These are phyloP conservation scores for Trapa incisa DNA, from an alignment of 345 rosid species.

Conservation along the genomic window DNA sequence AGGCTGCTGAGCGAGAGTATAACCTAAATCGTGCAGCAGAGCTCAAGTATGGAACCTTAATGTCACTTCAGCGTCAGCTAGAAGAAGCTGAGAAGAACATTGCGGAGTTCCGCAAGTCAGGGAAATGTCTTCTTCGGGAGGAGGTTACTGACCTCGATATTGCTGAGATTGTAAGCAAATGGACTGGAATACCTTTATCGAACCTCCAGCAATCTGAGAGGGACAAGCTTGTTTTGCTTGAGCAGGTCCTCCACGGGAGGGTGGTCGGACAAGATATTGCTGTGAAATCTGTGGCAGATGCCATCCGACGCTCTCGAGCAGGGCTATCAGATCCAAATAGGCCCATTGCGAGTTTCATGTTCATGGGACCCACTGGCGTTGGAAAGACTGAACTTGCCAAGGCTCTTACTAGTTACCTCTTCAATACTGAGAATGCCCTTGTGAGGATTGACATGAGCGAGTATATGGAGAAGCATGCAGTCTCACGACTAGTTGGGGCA, in stretches of 20 bases:
- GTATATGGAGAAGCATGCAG: constrained; percentile 93
- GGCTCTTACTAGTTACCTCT: constrained; percentile 76
- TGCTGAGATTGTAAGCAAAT: constrained; percentile 87
- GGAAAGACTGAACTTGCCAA: constrained; percentile 94
- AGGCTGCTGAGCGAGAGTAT: constrained; percentile 92
- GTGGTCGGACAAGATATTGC: constrained; percentile 93
- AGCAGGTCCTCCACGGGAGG: constrained; percentile 80
- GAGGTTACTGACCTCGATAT: constrained; percentile 87
- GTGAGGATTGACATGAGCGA: constrained; percentile 97
- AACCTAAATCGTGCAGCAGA: constrained; percentile 79
- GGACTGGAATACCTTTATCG: constrained; percentile 95
- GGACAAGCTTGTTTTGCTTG: constrained; percentile 67
- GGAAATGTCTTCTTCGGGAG: constrained; percentile 71
- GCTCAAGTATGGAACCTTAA: constrained; percentile 80
- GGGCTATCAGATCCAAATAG: constrained; percentile 94
- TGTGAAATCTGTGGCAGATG: constrained; percentile 91
- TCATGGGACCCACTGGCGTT: constrained; percentile 98
- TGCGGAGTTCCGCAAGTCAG: constrained; percentile 48
- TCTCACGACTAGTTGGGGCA: constrained; percentile 84
- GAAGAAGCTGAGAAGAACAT: constrained; percentile 83
- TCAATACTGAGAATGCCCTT: constrained; percentile 81
- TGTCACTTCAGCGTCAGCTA: constrained; percentile 76
- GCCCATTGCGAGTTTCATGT: constrained; percentile 95
- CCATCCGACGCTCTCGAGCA: constrained; percentile 87
- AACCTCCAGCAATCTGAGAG: constrained; percentile 92